phyloP scores from a whole-genome alignment of 2,329 filamentous ascomycete genomes.

The Talaromyces albobiverticillius region DNA sequence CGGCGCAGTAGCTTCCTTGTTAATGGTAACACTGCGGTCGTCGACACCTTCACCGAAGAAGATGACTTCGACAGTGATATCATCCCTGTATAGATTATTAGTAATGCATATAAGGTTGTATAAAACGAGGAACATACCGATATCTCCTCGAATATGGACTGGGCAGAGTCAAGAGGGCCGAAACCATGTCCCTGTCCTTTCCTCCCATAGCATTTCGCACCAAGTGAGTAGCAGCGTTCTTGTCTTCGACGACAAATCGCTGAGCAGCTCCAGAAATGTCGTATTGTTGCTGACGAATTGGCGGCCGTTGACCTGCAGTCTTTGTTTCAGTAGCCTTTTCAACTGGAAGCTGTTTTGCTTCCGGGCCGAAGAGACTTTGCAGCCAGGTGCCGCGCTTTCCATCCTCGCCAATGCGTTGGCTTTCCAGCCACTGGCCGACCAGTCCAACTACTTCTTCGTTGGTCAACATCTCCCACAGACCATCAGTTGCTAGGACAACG shows the following conservation, averaged over 20 bases:
- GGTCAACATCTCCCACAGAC: conserved; percentile 97
- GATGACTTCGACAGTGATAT: conserved; percentile 95
- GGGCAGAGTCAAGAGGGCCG: conserved; percentile 84
- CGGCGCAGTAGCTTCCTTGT: conserved; percentile 77
- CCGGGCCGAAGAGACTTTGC: conserved; percentile 63
- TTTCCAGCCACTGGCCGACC: conserved; percentile 94
- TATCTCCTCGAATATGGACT: conserved; percentile 90
- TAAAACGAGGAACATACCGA: conserved; percentile 57
- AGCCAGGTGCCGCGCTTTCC: conserved; percentile 63
- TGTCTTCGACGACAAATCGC: conserved; percentile 91
- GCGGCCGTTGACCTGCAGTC: conserved; percentile 69
- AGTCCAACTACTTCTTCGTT: conserved; percentile 97
- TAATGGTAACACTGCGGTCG: conserved; percentile 75
- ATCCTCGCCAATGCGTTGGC: conserved; percentile 51
- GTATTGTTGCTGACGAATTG: conserved; percentile 89
- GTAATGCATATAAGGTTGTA: not conserved
- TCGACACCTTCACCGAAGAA: conserved; percentile 86
- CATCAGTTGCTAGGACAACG: conserved; percentile 92
- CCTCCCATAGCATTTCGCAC: conserved; percentile 93
- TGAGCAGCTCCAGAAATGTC: conserved; percentile 67
- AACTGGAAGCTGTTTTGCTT: conserved; percentile 66
- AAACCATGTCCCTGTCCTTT: conserved; percentile 89
- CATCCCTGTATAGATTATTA: conserved; percentile 64
- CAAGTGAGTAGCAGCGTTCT: conserved; percentile 93
- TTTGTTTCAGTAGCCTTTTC: conserved; percentile 57